Evolutionary conservation across 441 rosid genomes (phyloP), one percentile per base, ranked within the genome.

Genomic region (Populus hybrid): DNA sequence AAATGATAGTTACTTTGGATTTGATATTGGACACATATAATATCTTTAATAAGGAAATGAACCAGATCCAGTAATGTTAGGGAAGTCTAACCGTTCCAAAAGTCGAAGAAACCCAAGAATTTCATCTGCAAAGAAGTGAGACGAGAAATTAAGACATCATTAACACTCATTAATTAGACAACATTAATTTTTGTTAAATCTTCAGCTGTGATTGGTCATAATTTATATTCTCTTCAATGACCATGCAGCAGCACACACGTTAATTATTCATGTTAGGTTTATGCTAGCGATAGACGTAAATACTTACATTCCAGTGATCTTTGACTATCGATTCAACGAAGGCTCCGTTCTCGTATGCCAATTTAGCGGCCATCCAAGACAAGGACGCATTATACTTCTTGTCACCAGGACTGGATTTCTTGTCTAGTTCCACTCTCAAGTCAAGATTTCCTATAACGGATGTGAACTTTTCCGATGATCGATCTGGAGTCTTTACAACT

Each of bases 331-430:
- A 83, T 36, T 77, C 59, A 72, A 88, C 77, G 80, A 81, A 86
- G 71, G 88, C 79, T 71, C 73, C 61, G 78, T 88, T 90, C 85
- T 90, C 97, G 26, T 91, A 93, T 14, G 93, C 82, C 24, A 93
- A 74, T 83, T 93, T 93, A 24, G 95, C 80, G 24, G 97, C 94
- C 97, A 93, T 93, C 56, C 86, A 76, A 66, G 93, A 86, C 84
- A 93, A 77, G 31, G 76, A 77, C 33, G 88, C 80, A 64, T 82
- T 86, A 74, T 93, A 93, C 71, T 82, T 84, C 31, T 33, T 45
- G 63, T 77, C 20, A 20, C 75, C 82, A 10, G 77, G 82, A 82
- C 76, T 78, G 9, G 79, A 76, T 6, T 33, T 82, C 66, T n/a
- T 29, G 71, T 88, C 90, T 33, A 92, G 68, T 10, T 86, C 93